Conservation (phyloP, 495 filamentous ascomycete species). For the Pyrenula aspistea region DNA sequence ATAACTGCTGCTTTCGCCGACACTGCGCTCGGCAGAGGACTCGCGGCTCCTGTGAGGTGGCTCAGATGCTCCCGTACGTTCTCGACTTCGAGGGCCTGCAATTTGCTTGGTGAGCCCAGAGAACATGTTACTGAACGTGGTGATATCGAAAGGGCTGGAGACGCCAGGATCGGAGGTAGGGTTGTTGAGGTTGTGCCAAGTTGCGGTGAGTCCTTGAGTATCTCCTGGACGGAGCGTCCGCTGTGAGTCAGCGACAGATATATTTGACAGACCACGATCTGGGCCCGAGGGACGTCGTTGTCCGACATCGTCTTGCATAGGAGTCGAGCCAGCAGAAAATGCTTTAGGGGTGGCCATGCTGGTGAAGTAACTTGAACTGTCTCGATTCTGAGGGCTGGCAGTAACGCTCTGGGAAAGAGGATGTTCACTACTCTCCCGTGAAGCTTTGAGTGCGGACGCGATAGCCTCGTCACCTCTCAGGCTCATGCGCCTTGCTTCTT, state of each 20-base stretch:
- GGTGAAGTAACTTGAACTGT: slow-evolving; percentile 30
- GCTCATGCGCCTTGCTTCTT: slow-evolving; percentile 51
- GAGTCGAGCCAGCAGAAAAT: slow-evolving; percentile 24
- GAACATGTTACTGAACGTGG: slow-evolving; percentile 42
- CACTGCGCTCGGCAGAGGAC: slow-evolving; percentile 39
- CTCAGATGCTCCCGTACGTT: slow-evolving; percentile 15
- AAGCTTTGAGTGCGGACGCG: slow-evolving; percentile 36
- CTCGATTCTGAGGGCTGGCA: slow-evolving; percentile 51
- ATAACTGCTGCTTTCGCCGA: slow-evolving; percentile 47
- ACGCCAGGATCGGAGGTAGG: slow-evolving; percentile 23
- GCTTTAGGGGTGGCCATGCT: slow-evolving; percentile 22
- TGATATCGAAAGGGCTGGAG: slow-evolving; percentile 28
- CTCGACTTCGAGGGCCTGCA: slow-evolving; percentile 33
- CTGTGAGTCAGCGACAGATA: slow-evolving; percentile 51
- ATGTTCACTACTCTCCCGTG: slow-evolving; percentile 46
- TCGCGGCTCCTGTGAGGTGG: slow-evolving; percentile 31
- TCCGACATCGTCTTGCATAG: slow-evolving; percentile 7
- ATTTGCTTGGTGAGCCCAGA: slow-evolving; percentile 40
- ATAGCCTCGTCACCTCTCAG: slow-evolving; percentile 60
- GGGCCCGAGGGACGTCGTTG: slow-evolving; percentile 25
- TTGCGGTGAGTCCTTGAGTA: slow-evolving; percentile 9
- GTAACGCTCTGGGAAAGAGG: slow-evolving; percentile 75
- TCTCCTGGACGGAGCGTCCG: slow-evolving; percentile 42
- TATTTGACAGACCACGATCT: slow-evolving; percentile 39
- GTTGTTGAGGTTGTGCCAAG: slow-evolving; percentile 9